Percentiles rank a stretch among this genome's conserved stretches.
Evolutionary conservation across 179 eudicot species (phyloP).

Genomic region (Carnegiea gigantea): DNA sequence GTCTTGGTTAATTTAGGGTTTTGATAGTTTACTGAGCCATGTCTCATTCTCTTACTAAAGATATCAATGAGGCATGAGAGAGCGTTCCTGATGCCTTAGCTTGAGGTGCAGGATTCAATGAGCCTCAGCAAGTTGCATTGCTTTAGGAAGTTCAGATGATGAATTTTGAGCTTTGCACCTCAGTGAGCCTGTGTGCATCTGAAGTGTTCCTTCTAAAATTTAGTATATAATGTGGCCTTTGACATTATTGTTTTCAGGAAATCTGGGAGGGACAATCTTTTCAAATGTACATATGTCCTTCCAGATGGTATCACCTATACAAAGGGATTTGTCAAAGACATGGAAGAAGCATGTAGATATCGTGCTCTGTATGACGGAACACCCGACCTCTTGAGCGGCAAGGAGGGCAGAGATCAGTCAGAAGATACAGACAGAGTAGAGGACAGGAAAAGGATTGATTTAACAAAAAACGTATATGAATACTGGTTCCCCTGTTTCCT

Average conservation of each 20-base stretch:
- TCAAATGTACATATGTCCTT: slow-evolving; percentile 80
- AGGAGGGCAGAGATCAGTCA: slow-evolving; percentile 33
- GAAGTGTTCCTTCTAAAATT: no score
- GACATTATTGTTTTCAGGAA: slow-evolving; percentile 43
- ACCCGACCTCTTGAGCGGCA: slow-evolving; percentile 18
- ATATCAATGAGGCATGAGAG: not conserved
- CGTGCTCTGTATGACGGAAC: slow-evolving; percentile 42
- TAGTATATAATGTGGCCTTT: not conserved
- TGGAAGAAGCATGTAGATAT: slow-evolving; percentile 69
- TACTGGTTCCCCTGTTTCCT: not conserved
- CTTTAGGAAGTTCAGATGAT: not conserved
- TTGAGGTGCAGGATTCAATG: no score
- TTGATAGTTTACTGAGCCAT: not conserved
- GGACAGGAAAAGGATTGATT: slow-evolving; percentile 56
- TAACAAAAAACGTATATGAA: slow-evolving; percentile 61
- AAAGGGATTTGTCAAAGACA: slow-evolving; percentile 76
- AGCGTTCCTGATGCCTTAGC: no score
- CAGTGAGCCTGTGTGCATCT: no score
- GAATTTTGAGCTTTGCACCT: not conserved
- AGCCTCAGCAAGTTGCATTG: no score
- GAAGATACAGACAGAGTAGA: slow-evolving; percentile 38
- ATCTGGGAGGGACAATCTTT: slow-evolving; percentile 63
- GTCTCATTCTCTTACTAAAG: not conserved
- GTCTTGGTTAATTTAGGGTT: no score
- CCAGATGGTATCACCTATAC: slow-evolving; percentile 82